Base-by-base conservation (phyloP, 768 basidiomycete genomes). In the Grammothele lineata region DNA sequence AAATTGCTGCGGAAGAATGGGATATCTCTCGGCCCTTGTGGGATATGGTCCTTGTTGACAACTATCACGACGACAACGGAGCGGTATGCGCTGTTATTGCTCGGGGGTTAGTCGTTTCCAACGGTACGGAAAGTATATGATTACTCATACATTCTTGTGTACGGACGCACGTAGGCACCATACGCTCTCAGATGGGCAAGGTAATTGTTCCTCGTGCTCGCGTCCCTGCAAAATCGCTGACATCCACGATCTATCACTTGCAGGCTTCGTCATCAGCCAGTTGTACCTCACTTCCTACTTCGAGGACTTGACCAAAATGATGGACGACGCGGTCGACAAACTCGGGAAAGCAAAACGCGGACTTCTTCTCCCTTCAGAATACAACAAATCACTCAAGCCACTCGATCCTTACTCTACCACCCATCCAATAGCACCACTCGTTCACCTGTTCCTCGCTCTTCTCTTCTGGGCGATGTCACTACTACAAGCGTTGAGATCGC, bases 101-200 rank as follows among this genome's bases (percentile, higher is more conserved):
- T 3, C 40, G 51, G 44, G 58, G 56, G 58, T 59, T 12, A 12
- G 52, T 40, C 18, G 11, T 22, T 9, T n/a, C n/a, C n/a, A n/a
- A n/a, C n/a, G n/a, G n/a, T n/a, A n/a, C n/a, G n/a, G n/a, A n/a
- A n/a, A n/a, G n/a, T n/a, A n/a, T n/a, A n/a, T n/a, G n/a, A n/a
- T 25, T 9, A 26, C 8, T 17, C 38, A 44, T 5, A 48, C 25
- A 35, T 6, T 38, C 21, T 21, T 11, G 10, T n/a, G n/a, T n/a
- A n/a, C n/a, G n/a, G n/a, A n/a, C n/a, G n/a, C n/a, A n/a, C n/a
- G 8, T 14, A 59, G 58, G 3, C 58, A 59, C 37, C 58, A 59
- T 21, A 52, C 58, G 1, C 49, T 59, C 4, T 51, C 58, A 4
- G 58, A 59, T 34, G 58, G 58, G 3, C 58, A 57, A 42, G 58